Percentiles rank a stretch among this genome's conserved stretches.
These are phyloP conservation scores for Haematococcus lacustris DNA, from an alignment of 139 green algal species.

Conservation along the genomic window DNA sequence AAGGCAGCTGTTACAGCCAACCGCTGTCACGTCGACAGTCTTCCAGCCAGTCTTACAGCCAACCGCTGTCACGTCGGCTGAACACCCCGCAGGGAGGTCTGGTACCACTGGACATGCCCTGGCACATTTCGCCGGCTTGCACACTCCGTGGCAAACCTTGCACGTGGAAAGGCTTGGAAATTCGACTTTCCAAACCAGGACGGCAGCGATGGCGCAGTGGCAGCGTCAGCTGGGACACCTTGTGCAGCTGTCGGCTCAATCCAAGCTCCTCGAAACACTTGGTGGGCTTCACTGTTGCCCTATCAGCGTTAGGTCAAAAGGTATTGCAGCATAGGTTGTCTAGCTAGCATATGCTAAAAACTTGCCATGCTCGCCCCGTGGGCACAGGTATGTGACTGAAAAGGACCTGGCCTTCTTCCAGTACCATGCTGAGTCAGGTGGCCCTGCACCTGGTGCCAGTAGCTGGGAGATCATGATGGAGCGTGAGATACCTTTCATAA, in stretches of 20 bases:
- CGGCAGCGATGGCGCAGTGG: neutral
- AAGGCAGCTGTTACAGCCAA: neutral
- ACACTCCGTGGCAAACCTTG: slow-evolving; percentile 23
- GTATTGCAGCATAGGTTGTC: neutral
- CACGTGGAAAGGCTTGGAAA: slow-evolving; percentile 36
- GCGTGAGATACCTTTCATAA: slow-evolving; percentile 41
- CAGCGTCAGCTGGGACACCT: slow-evolving; percentile 7
- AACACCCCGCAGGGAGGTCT: slow-evolving; percentile 54
- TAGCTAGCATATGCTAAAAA: neutral
- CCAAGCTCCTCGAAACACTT: slow-evolving; percentile 15
- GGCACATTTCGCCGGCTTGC: slow-evolving; percentile 59
- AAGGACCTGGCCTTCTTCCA: slow-evolving; percentile 68
- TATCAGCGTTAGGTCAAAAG: neutral
- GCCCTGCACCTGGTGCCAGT: slow-evolving; percentile 13
- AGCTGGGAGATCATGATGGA: slow-evolving; percentile 63
- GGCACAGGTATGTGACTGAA: slow-evolving; percentile 57
- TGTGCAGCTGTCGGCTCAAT: neutral
- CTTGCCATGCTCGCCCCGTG: neutral
- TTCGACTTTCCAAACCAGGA: slow-evolving; percentile 31
- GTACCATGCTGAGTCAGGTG: slow-evolving; percentile 29
- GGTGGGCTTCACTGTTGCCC: too few relatives aligned
- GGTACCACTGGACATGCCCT: slow-evolving; percentile 47
- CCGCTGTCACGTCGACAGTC: too few relatives aligned
- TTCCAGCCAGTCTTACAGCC: too few relatives aligned
- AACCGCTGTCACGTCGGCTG: neutral